Conservation (phyloP, 345 rosid genomes). For the Cochlearia excelsa region DNA sequence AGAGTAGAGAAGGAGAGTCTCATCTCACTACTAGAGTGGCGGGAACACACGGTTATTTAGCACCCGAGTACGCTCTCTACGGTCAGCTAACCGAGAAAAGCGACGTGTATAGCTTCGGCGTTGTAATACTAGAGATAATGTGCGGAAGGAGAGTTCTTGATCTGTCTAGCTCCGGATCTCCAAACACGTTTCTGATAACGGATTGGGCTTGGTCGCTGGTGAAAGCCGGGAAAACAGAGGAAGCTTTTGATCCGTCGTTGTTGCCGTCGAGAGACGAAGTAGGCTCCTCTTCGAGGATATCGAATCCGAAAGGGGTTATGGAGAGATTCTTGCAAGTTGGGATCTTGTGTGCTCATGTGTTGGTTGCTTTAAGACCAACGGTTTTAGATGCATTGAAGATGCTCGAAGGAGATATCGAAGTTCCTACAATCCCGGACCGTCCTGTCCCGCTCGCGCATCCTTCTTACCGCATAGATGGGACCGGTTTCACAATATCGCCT, state of each 20-base stretch:
- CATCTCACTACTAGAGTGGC: constrained; percentile 97
- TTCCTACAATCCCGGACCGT: constrained; percentile 71
- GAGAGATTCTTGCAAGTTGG: constrained; percentile 82
- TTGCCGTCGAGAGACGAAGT: constrained; percentile 28
- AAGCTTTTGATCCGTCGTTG: constrained; percentile 58
- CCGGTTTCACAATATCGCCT: constrained; percentile 35
- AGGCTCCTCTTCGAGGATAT: constrained; percentile 27
- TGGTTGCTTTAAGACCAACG: constrained; percentile 90
- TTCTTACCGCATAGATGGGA: constrained; percentile 31
- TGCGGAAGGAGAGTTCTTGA: constrained; percentile 88
- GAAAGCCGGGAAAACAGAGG: constrained; percentile 62
- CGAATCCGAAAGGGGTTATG: constrained; percentile 71
- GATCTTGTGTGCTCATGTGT: constrained; percentile 83
- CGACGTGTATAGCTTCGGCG: constrained; percentile 93
- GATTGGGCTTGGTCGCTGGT: constrained; percentile 94
- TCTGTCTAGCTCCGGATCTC: constrained; percentile 54
- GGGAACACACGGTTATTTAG: constrained; percentile 90
- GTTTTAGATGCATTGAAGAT: constrained; percentile 75
- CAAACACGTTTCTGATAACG: constrained; percentile 62
- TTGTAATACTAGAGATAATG: constrained; percentile 83
- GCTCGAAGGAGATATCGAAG: constrained; percentile 86
- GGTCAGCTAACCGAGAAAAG: constrained; percentile 89
- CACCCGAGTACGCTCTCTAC: constrained; percentile 90
- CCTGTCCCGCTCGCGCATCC: constrained; percentile 48
- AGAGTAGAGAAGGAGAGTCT: constrained; percentile 84